phyloP scores from a whole-genome alignment of 345 rosid species.

The Diplotaxis tenuifolia region DNA sequence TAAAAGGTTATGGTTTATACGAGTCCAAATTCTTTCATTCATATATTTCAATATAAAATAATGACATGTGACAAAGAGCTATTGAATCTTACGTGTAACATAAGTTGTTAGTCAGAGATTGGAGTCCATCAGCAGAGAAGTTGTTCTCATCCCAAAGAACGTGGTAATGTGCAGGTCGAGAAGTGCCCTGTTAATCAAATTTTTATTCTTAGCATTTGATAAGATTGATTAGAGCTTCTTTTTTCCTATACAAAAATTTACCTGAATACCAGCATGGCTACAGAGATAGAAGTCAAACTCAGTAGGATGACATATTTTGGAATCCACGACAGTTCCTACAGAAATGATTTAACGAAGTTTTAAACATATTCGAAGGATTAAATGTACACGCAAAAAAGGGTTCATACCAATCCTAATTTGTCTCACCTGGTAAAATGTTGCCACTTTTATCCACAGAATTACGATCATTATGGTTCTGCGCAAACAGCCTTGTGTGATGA shows the following conservation, averaged over 20 bases:
- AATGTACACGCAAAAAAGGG: neutral
- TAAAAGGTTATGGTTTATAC: neutral
- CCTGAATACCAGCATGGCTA: conserved; percentile 99
- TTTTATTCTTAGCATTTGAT: neutral
- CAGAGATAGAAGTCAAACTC: conserved; percentile 97
- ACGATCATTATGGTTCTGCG: conserved; percentile 74
- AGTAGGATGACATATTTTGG: conserved; percentile 95
- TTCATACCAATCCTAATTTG: neutral
- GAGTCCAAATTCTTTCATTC: neutral
- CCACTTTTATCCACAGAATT: conserved; percentile 85
- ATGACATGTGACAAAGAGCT: neutral
- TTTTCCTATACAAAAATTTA: conserved; percentile 14
- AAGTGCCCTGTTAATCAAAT: conserved; percentile 63
- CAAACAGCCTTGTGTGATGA: conserved; percentile 95
- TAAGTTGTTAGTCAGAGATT: conserved; percentile 82
- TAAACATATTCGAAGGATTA: neutral
- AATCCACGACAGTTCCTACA: conserved; percentile 93
- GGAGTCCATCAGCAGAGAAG: conserved; percentile 88
- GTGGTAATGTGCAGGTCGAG: conserved; percentile 96
- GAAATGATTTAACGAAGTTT: neutral
- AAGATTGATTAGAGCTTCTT: neutral
- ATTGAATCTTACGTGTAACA: conserved; percentile 76
- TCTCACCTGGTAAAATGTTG: conserved; percentile 81
- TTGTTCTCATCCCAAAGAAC: conserved; percentile 99
- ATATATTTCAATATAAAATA: neutral